These are phyloP conservation scores for Testicularia cyperi DNA, from an alignment of 1,284 basidiomycete genomes.

Conservation along the genomic window DNA sequence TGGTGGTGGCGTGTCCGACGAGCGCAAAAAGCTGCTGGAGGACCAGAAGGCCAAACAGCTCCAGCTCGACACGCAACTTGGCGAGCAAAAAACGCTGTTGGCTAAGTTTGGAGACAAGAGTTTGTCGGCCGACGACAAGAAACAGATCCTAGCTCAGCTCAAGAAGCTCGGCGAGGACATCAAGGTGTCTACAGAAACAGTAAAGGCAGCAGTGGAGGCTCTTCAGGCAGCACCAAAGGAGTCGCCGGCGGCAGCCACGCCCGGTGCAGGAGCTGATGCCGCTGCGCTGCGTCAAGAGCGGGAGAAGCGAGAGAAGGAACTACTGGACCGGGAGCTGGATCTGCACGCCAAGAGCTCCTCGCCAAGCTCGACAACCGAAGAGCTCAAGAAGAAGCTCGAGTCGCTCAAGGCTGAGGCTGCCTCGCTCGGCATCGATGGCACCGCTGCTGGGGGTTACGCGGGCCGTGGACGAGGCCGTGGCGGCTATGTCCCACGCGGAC, in stretches of 20 bases:
- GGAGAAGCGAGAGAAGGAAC: conserved; percentile 73
- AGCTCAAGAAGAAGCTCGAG: conserved; percentile 75
- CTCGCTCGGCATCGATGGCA: conserved; percentile 71
- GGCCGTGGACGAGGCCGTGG: conserved; percentile 59
- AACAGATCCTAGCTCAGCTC: conserved; percentile 74
- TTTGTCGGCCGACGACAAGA: conserved; percentile 73
- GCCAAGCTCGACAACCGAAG: conserved; percentile 68
- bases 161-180: conserved; percentile 80
- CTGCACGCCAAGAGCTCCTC: conserved; percentile 62
- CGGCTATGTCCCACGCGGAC: conserved; percentile 64
- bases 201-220: conserved; percentile 58
- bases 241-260: conserved; percentile 23
- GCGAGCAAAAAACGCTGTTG: conserved; percentile 86
- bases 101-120: conserved; percentile 68
- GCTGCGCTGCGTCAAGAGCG: conserved; percentile 66
- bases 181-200: conserved; percentile 63
- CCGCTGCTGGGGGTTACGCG: conserved; percentile 55
- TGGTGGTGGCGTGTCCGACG: conserved; percentile 25
- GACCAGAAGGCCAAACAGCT: conserved; percentile 69
- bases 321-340: conserved; percentile 67
- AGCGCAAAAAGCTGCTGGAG: conserved; percentile 61
- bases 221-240: conserved; percentile 52
- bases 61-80: conserved; percentile 77
- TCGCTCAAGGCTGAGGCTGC: conserved; percentile 82
- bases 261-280: conserved; percentile 23